These are phyloP conservation scores for Fraxinus floribunda DNA, from an alignment of 305 asterid species.

Conservation along the genomic window DNA sequence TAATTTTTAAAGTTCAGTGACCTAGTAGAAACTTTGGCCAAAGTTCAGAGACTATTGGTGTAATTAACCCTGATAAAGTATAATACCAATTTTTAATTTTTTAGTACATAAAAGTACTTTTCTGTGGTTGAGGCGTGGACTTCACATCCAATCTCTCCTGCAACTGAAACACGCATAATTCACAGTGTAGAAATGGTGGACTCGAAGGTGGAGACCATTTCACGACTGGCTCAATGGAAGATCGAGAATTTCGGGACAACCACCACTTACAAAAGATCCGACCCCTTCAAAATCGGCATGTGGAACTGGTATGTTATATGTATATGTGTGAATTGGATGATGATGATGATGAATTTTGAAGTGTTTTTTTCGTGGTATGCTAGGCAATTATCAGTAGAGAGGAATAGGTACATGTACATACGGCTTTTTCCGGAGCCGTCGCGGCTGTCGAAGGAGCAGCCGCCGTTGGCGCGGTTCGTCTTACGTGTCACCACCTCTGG, in stretches of 20 bases:
- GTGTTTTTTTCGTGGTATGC: neutral
- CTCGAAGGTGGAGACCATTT: constrained; percentile 77
- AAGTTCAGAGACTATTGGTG: no score
- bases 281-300: constrained; percentile 84
- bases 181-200: constrained; percentile 42
- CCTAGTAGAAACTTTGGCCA: no score
- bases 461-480: constrained; percentile 72
- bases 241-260: constrained; percentile 74
- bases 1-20: no score
- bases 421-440: constrained; percentile 87
- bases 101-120: neutral
- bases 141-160: neutral
- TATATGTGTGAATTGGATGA: neutral
- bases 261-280: constrained; percentile 75
- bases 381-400: constrained; percentile 86
- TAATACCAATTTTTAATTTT: neutral
- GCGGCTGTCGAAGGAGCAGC: constrained; percentile 72
- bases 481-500: constrained; percentile 60
- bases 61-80: no score
- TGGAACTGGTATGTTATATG: constrained; percentile 71
- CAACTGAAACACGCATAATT: neutral
- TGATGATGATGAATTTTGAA: neutral
- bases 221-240: constrained; percentile 93
- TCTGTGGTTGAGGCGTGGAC: neutral
- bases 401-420: constrained; percentile 68